Evolutionary conservation across 345 rosid species (phyloP), one percentile per base, ranked within the genome.

Genomic region (Leavenworthia alabamica): DNA sequence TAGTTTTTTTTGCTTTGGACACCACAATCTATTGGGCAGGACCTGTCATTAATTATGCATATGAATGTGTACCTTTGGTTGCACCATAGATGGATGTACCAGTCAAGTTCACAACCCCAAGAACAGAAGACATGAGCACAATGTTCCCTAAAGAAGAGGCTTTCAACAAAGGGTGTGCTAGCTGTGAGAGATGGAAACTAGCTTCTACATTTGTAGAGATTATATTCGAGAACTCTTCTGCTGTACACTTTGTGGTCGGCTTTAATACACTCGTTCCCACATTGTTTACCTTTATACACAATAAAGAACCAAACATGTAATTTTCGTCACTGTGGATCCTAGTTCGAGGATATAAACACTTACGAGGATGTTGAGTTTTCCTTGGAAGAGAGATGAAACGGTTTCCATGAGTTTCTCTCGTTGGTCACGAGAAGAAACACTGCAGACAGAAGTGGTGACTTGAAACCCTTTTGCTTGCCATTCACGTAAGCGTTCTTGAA

Each of bases 331-430:
- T 50, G 37, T 28, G 37, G 13, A 15, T 15, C 4, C 37, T 8
- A 28, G 37, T 8, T 22, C 2, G 49, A 40, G 37, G 60, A 36
- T 1, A 15, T 6, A 28, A 20, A 22, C 8, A 50, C 60, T 61
- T 20, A 69, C 73, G 6, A 69, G 49, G 23, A 68, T 68, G 55
- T 61, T 61, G 49, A 69, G 62, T 46, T 69, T 60, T 42, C 73
- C 73, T 60, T 69, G 33, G 55, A 69, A 69, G 19, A 44, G 9
- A n/a, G 74, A 59, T 45, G 70, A 72, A 45, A 74, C 90, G 10
- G 52, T 57, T 19, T 60, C 49, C 68, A 60, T 53, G 42, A 61
- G 73, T 20, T 61, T 61, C 39, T 2, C 42, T 33, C 73, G 55
- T 4, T 70, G 51, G 36, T n/a, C 50, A 17, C 57, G 19, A 36